Evolutionary conservation across 768 basidiomycete species (phyloP).

Genomic region (Podaxis mareebaensis): DNA sequence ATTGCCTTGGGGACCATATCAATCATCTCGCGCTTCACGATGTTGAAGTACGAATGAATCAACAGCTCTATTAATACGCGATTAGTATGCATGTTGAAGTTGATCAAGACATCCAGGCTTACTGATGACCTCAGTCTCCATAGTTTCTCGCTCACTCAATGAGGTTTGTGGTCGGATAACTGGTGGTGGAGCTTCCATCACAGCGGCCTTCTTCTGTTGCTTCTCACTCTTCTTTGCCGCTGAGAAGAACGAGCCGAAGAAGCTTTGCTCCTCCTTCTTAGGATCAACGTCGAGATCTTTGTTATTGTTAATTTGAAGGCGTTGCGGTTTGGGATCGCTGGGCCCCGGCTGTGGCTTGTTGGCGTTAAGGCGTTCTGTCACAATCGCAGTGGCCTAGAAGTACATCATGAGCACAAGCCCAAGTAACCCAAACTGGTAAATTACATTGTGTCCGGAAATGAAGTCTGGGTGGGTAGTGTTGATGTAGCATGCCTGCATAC

Average conservation of each 20-base stretch:
- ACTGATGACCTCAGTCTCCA: constrained; percentile 99
- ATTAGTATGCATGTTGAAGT: constrained; percentile 4
- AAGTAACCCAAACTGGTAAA: constrained; percentile 12
- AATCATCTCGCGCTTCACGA: constrained; percentile 99
- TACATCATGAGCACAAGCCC: constrained; percentile 5
- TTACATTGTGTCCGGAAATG: constrained; percentile 88
- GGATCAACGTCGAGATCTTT: constrained; percentile 91
- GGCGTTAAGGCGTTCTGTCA: constrained; percentile 81
- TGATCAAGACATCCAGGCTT: constrained; percentile 33
- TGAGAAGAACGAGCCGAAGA: constrained; percentile 95
- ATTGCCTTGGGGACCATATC: constrained; percentile 99
- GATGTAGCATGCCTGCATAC: constrained; percentile 98
- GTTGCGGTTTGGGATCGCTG: constrained; percentile 66
- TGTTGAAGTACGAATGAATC: constrained; percentile 96
- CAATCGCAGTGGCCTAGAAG: constrained; percentile 80
- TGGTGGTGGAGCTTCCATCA: constrained; percentile 74
- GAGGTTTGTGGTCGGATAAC: constrained; percentile 89
- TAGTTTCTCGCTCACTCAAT: constrained; percentile 90
- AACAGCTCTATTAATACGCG: constrained; percentile 66
- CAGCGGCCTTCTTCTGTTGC: constrained; percentile 48
- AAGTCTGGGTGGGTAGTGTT: constrained; percentile 99
- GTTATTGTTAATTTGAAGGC: constrained; percentile 81
- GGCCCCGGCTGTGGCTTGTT: constrained; percentile 63
- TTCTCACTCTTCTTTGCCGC: constrained; percentile 55
- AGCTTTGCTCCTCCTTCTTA: constrained; percentile 87